Base-by-base conservation (phyloP, 2,329 filamentous ascomycete species). In the Hymenotorrendiella dingleyae region DNA sequence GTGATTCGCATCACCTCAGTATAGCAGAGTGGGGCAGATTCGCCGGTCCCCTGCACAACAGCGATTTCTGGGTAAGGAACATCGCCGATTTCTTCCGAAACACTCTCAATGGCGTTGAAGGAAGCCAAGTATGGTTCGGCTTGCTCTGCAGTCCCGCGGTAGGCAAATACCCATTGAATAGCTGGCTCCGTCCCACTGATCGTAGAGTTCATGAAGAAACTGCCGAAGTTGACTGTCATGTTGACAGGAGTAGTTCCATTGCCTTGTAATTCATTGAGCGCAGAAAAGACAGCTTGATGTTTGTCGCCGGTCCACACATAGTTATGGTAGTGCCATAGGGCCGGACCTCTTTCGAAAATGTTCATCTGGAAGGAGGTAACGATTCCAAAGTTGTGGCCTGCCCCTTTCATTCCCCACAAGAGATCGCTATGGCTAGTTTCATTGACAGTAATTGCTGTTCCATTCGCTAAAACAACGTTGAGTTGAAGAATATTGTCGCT, bases 361-460 rank as follows among this genome's bases (percentile, higher is more conserved):
- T 57, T 60, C 26, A 63, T 46, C 7, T 54, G 53, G 45, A 70
- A 68, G 8, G 58, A 58, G 0, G 65, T 68, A 1, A 67, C 65
- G 21, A 70, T 62, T n/a, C 66, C 68, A 43, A 71, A 69, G 44
- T 65, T 69, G 34, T 54, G 72, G 0, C 42, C 42, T 12, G 43
- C 34, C 2, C 51, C 40, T 22, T 35, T 21, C 36, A 49, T 14
- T 39, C 63, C 68, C 69, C 69, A 73, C 54, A 71, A 73, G 3
- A 73, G 58, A 28, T 73, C 71, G 11, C 30, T 11, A n/a, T 42
- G 22, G 11, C n/a, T 16, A 2, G 21, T 42, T 2, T 64, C 56
- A 1, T 67, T 71, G 60, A 64, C 63, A 0, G 48, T 59, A 3
- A 68, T 58, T 4, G 75, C 59, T 46, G 72, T 68, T 58, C 74